A percentile compares a stretch with the other conserved stretches of the same genome.
Conservation (phyloP, 768 basidiomycete genomes). For the Sarcodon sp. region DNA sequence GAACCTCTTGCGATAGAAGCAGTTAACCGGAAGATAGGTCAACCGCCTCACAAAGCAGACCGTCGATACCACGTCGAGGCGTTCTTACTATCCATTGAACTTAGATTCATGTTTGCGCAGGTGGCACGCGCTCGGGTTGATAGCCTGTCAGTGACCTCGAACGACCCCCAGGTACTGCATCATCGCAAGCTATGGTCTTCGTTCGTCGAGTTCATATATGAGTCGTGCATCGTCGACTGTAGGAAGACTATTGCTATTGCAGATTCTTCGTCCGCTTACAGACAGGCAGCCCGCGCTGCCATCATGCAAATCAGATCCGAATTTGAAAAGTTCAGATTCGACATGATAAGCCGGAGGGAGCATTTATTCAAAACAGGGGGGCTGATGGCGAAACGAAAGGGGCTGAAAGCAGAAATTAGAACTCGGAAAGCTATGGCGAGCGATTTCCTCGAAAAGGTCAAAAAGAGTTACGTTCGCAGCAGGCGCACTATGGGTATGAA, state of each 20-base stretch:
- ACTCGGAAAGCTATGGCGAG: constrained; percentile 2
- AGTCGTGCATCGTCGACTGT: constrained; percentile 14
- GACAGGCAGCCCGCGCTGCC: constrained; percentile 12
- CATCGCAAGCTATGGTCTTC: constrained; percentile 10
- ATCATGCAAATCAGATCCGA: constrained; percentile 12
- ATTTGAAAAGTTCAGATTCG: constrained; percentile 15
- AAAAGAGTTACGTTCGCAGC: constrained; percentile 12
- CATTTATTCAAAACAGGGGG: constrained; percentile 1
- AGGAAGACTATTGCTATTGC: constrained; percentile 13
- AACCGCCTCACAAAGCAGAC: constrained; percentile 21
- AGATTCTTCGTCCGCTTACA: constrained; percentile 13
- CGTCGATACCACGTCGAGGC: constrained; percentile 21
- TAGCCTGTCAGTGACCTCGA: constrained; percentile 1
- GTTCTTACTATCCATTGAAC: constrained; percentile 19
- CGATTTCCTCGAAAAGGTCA: not conserved
- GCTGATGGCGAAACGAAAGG: not conserved
- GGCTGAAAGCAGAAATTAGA: constrained; percentile 4
- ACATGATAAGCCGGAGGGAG: constrained; percentile 5
- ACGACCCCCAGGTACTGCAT: not conserved
- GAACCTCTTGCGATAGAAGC: constrained; percentile 14
- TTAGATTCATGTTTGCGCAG: constrained; percentile 19
- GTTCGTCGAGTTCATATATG: constrained; percentile 12
- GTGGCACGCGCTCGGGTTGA: constrained; percentile 15
- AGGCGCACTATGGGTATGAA: constrained; percentile 5
- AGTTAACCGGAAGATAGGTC: constrained; percentile 18